phyloP scores from a whole-genome alignment of 2,329 filamentous ascomycete species.

The Colletotrichum liriopes region DNA sequence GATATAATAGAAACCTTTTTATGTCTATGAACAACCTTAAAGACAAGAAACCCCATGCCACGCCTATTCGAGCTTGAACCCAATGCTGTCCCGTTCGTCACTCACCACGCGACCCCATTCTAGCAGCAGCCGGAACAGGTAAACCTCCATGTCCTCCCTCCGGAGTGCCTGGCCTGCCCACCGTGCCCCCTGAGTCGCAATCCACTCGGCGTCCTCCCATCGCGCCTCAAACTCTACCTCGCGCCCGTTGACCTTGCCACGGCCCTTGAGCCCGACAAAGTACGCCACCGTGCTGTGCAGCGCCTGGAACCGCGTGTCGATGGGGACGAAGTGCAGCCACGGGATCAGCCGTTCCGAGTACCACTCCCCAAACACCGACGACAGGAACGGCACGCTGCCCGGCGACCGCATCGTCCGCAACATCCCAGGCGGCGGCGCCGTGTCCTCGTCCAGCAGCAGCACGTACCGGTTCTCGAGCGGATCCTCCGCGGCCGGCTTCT shows the following conservation, averaged over 20 bases:
- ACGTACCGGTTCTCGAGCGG: constrained; percentile 80
- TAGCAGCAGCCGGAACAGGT: constrained; percentile 82
- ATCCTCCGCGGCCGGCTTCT: constrained; percentile 59
- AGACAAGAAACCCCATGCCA: neutral
- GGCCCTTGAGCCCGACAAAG: constrained; percentile 73
- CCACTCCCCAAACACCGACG: constrained; percentile 84
- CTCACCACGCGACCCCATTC: constrained; percentile 83
- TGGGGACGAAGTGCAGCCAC: constrained; percentile 86
- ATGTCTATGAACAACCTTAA: neutral
- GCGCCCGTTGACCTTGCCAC: constrained; percentile 60
- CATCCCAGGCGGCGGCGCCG: constrained; percentile 74
- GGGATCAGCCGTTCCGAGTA: constrained; percentile 81
- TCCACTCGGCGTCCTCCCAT: constrained; percentile 72
- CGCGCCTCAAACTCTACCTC: constrained; percentile 65
- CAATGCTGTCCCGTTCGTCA: constrained; percentile 68
- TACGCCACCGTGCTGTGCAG: constrained; percentile 83
- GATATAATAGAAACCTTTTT: neutral
- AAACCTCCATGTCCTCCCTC: constrained; percentile 84
- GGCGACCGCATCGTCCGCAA: constrained; percentile 76
- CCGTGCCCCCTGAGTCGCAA: constrained; percentile 75
- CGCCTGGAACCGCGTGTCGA: constrained; percentile 81
- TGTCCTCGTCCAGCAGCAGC: constrained; percentile 80
- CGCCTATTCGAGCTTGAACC: constrained; percentile 49
- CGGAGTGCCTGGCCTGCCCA: constrained; percentile 77
- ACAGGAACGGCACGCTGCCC: constrained; percentile 77